These are phyloP conservation scores for Astragalus glycyphyllos DNA, from an alignment of 306 rosid genomes.

Conservation along the genomic window DNA sequence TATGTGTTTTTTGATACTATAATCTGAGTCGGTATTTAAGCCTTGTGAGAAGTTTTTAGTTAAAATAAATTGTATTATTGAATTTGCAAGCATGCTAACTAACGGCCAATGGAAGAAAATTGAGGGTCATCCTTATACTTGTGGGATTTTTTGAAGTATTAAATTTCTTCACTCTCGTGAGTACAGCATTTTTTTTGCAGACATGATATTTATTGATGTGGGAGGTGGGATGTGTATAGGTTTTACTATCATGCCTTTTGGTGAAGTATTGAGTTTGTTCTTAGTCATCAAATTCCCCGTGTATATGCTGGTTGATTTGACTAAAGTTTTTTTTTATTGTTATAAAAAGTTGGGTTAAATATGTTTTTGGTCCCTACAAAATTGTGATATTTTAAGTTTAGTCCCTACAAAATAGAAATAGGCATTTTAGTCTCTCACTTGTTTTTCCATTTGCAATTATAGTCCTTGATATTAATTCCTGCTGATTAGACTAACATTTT, in stretches of 20 bases:
- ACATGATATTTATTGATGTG: neutral
- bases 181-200: neutral
- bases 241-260: neutral
- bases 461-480: too few species aligned
- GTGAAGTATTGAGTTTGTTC: too few species aligned
- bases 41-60: neutral
- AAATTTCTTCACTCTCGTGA: neutral
- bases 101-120: conserved; percentile 6
- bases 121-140: neutral
- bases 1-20: neutral
- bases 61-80: conserved; percentile 6
- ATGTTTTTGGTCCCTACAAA: too few species aligned
- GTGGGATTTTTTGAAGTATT: neutral
- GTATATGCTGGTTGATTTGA: too few species aligned
- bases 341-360: too few species aligned
- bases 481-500: too few species aligned
- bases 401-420: too few species aligned
- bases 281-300: too few species aligned
- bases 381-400: too few species aligned
- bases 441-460: too few species aligned
- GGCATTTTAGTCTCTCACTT: too few species aligned
- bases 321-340: too few species aligned
- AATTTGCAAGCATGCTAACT: neutral
- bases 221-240: conserved; percentile 31
- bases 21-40: conserved; percentile 12